These are phyloP conservation scores for Bimuria novae-zelandiae DNA, from an alignment of 2,329 filamentous ascomycete genomes.

Conservation along the genomic window DNA sequence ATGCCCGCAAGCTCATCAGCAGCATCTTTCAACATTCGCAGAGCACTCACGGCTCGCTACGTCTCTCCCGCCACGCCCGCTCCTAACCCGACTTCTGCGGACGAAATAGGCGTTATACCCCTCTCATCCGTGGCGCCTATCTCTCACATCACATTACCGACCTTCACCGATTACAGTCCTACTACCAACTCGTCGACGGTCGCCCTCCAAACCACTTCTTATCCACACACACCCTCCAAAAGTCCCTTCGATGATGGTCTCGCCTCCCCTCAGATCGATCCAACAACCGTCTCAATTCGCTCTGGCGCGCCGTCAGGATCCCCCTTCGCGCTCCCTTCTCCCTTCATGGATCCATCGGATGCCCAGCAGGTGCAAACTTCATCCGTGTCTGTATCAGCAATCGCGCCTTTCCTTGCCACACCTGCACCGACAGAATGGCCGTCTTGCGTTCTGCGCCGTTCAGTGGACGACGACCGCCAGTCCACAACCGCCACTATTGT, in stretches of 20 bases:
- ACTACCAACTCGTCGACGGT: neutral
- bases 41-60: neutral
- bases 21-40: neutral
- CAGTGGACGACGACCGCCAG: neutral
- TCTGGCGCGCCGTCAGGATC: neutral
- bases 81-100: neutral
- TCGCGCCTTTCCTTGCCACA: neutral
- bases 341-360: neutral
- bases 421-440: neutral
- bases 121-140: neutral
- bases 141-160: neutral
- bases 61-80: neutral
- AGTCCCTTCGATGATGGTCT: too few relatives aligned
- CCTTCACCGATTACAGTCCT: neutral
- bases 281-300: too few relatives aligned
- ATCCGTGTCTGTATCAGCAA: neutral
- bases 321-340: neutral
- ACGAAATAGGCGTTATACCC: constrained; percentile 8
- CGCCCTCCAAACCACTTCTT: neutral
- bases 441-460: neutral
- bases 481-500: neutral
- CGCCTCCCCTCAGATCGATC: neutral
- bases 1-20: too few relatives aligned
- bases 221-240: neutral
- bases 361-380: neutral